Conservation (phyloP, 441 rosid genomes). For the Erysimum pusillum region DNA sequence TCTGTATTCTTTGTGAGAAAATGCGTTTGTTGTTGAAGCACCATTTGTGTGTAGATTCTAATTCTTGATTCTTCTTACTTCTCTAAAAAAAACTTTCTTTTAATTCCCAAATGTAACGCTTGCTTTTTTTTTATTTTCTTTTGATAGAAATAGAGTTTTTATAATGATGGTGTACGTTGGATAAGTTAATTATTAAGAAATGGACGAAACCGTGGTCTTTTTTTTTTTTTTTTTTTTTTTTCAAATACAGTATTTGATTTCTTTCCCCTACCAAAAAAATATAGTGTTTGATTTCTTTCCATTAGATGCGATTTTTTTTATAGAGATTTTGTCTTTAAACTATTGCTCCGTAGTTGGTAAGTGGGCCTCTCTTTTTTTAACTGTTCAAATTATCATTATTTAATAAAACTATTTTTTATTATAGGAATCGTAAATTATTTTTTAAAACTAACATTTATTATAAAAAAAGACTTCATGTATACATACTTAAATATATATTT, state of each 20-base stretch:
- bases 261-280: no score
- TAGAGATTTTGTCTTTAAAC: constrained; percentile 6
- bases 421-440: no score
- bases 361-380: constrained; percentile 25
- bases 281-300: not conserved
- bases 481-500: no score
- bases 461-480: no score
- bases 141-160: constrained; percentile 14
- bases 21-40: constrained; percentile 46
- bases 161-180: constrained; percentile 26
- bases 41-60: constrained; percentile 46
- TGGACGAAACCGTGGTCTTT: no score
- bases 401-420: no score
- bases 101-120: constrained; percentile 7
- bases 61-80: constrained; percentile 33
- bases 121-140: not conserved
- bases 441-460: no score
- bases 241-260: no score
- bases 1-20: constrained; percentile 26
- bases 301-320: not conserved
- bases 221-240: not conserved
- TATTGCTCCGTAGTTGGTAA: constrained; percentile 20
- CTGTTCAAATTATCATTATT: no score
- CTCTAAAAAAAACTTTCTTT: no score
- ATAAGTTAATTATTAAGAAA: not conserved